Base-by-base conservation (phyloP, 257 asterid genomes). In the Nicotiana benthamiana region DNA sequence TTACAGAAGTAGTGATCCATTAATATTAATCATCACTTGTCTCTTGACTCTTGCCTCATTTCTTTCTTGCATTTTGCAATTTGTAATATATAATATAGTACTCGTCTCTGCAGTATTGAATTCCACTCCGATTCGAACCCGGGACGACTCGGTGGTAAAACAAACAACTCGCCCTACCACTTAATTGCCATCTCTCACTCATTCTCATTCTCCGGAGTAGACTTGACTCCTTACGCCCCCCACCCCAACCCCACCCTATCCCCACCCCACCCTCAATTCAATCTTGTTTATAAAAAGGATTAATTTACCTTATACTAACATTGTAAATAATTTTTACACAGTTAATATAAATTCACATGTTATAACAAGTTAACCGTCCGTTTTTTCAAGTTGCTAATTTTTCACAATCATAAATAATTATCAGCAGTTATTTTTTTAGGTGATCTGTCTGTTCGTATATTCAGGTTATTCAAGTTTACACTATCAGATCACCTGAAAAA, bases 171-270 rank as follows among this genome's bases (percentile, higher is more conserved):
- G 83, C 66, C 87, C 88, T 87, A 82, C 94, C 87, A 16, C 60
- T 80, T 80, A 40, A 40, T 40, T 77, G 94, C 94, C 94, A 89
- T 90, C 94, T 85, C 94, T 81, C 94, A 87, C 93, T 81, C 94
- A 87, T 18, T 75, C 75, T 46, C 65, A 64, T 65, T 67, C 80
- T 40, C n/a, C 32, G 57, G n/a, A 70, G 54, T 60, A 64, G 40
- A n/a, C 13, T 48, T 61, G 13, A 46, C 57, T 54, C 74, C 6
- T 10, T 40, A 5, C 34, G 3, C 6, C 0, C 0, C 1, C 5
- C 6, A 13, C 24, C 46, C 17, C 15, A 7, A 1, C 4, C 4
- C 0, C n/a, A n/a, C n/a, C n/a, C n/a, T n/a, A n/a, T n/a, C n/a
- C n/a, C n/a, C n/a, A n/a, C n/a, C 17, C 15, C 13, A 1, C 4